These are phyloP conservation scores for Penicillium hordei DNA, from an alignment of 2,329 filamentous ascomycete species.

Conservation along the genomic window DNA sequence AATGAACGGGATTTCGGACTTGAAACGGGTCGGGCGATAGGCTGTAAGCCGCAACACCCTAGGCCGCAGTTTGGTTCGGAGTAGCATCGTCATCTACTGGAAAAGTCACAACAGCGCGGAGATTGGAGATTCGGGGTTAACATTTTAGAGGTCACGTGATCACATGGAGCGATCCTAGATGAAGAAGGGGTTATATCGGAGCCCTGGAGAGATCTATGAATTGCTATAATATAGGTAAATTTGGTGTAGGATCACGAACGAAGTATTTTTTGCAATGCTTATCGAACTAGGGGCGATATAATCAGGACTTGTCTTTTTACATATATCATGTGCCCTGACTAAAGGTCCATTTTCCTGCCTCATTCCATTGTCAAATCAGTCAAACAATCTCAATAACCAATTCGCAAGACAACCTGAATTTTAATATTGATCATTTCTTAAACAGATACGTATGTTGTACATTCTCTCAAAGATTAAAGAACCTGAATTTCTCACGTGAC, in stretches of 20 bases:
- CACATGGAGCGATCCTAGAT: not conserved
- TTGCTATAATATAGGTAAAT: not conserved
- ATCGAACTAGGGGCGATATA: not conserved
- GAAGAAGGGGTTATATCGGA: not conserved
- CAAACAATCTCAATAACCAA: not conserved
- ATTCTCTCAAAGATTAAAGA: not conserved
- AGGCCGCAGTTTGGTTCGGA: conserved; percentile 15
- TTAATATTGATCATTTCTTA: not conserved
- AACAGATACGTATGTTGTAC: not conserved
- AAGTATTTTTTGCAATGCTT: not conserved
- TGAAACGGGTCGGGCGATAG: conserved; percentile 5
- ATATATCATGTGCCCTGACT: not conserved
- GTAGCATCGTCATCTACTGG: conserved; percentile 13
- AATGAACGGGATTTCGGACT: conserved; percentile 57
- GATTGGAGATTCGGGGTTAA: conserved; percentile 9
- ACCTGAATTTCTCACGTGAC: not conserved
- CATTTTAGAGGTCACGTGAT: not conserved
- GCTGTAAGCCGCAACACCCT: conserved; percentile 3
- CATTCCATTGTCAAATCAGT: not conserved
- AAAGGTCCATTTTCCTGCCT: not conserved
- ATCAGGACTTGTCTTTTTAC: not conserved
- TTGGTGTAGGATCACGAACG: no score
- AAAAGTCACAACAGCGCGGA: not conserved
- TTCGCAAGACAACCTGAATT: not conserved
- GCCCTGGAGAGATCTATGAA: not conserved